These are phyloP conservation scores for Isabelozyma heimii DNA, from an alignment of 805 yeast species.

Conservation along the genomic window DNA sequence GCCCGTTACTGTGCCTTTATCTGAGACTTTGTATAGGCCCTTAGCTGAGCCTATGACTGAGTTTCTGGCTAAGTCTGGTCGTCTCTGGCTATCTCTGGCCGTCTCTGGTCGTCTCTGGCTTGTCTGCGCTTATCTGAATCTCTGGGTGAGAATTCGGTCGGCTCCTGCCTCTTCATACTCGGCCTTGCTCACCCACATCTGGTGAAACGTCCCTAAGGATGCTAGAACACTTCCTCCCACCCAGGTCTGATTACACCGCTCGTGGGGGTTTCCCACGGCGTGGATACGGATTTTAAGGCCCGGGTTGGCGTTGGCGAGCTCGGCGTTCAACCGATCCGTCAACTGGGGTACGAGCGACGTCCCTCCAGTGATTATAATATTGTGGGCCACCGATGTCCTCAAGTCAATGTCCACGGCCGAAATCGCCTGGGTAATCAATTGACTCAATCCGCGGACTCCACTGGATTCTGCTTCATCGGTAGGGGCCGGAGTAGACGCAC, in stretches of 20 bases:
- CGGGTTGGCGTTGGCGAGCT: conserved; percentile 68
- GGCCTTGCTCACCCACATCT: conserved; percentile 84
- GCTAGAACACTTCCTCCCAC: conserved; percentile 88
- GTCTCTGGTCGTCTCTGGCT: too few species aligned
- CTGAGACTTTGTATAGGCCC: too few species aligned
- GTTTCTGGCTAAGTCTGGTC: too few species aligned
- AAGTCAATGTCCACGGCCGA: conserved; percentile 73
- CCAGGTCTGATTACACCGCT: conserved; percentile 83
- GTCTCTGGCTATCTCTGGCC: too few species aligned
- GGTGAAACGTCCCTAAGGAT: conserved; percentile 91
- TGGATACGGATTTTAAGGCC: conserved; percentile 83
- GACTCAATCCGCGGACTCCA: conserved; percentile 51
- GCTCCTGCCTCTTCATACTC: conserved; percentile 89
- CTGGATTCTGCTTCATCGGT: conserved; percentile 4
- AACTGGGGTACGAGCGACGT: conserved; percentile 77
- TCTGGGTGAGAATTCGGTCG: conserved; percentile 71
- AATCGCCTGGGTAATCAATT: conserved; percentile 54
- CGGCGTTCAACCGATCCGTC: conserved; percentile 71
- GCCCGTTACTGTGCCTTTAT: too few species aligned
- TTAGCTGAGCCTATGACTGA: too few species aligned
- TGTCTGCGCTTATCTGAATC: conserved; percentile 61
- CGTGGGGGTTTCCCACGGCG: conserved; percentile 73
- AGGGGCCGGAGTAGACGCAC: conserved; percentile 26
- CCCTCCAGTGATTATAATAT: conserved; percentile 85
- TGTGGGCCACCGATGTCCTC: conserved; percentile 83